Conservation (phyloP, 2,329 filamentous ascomycete species). For the Gremmenia infestans region DNA sequence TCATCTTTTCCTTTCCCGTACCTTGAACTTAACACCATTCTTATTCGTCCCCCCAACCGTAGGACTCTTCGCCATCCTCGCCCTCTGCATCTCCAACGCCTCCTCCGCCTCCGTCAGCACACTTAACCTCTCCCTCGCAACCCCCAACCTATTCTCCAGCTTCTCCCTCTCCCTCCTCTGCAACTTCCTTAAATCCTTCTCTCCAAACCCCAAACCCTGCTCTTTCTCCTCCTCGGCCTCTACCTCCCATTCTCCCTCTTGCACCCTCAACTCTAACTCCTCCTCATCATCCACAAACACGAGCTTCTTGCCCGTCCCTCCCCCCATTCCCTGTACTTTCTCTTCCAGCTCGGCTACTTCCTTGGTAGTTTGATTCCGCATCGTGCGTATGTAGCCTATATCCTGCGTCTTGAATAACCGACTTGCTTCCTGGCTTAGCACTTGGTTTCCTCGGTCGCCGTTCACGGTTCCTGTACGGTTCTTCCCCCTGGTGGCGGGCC, state of each 20-base stretch:
- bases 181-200: conserved; percentile 36
- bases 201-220: conserved; percentile 27
- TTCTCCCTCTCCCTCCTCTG: conserved; percentile 43
- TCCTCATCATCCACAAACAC: conserved; percentile 33
- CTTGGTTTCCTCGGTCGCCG: conserved; percentile 53
- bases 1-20: conserved; percentile 54
- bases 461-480: conserved; percentile 51
- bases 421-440: conserved; percentile 51
- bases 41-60: conserved; percentile 56
- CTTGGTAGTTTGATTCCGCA: conserved; percentile 54
- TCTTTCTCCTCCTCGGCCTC: conserved; percentile 27
- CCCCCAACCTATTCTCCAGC: conserved; percentile 44
- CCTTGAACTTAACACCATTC: conserved; percentile 57
- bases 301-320: conserved; percentile 28
- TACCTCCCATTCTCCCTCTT: conserved; percentile 26
- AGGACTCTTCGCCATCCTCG: conserved; percentile 61
- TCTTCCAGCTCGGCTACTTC: conserved; percentile 53
- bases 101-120: conserved; percentile 51
- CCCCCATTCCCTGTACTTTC: conserved; percentile 39
- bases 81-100: conserved; percentile 52
- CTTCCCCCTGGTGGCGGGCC: conserved; percentile 48
- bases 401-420: conserved; percentile 66
- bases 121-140: conserved; percentile 49
- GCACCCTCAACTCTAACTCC: conserved; percentile 18
- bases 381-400: conserved; percentile 58